Evolutionary conservation across 441 rosid species (phyloP), one percentile per base, ranked within the genome.

Genomic region (Breynia disticha): DNA sequence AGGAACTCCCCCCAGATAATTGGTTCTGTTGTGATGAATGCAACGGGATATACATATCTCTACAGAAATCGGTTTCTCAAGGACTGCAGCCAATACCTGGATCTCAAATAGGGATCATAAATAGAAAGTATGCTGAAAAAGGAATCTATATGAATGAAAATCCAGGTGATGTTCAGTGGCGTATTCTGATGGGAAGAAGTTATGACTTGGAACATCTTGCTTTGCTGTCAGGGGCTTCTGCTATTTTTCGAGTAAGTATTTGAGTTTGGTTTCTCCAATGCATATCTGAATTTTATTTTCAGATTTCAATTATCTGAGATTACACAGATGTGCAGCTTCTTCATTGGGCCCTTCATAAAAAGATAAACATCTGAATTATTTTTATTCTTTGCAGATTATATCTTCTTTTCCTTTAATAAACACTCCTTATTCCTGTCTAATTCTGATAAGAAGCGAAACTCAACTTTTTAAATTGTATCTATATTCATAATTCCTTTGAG

Each of bases 21-120:
- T 93, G 99, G 99, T 89, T 86, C 64, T 93, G 99, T 62, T 79
- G 87, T 54, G 67, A 66, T 70, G 93, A 81, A 62, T 93, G 99
- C 75, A 68, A 69, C 35, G 76, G 69, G 65, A 89, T 87, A 62
- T 76, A 83, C 66, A 63, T 42, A 42, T 74, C 76, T 64, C 61
- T 89, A 38, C 81, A 79, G 70, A 74, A 60, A 66, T 69, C 70
- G 59, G 85, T 89, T 74, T 73, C 80, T 38, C 66, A 60, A 61
- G 89, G 83, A 43, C 66, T 74, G 28, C 82, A 85, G 71, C 75
- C 48, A 54, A 74, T 87, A 67, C 79, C 87, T 35, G 51, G 72
- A 64, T 60, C 78, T 55, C 79, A 73, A 67, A 60, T 77, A 67
- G 64, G 72, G 67, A 70, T 73, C 47, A 69, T 93, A 64, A 69